A percentile compares a stretch with the other conserved stretches of the same genome.
phyloP scores from a whole-genome alignment of 805 yeast species.

The Ogataea minuta region DNA sequence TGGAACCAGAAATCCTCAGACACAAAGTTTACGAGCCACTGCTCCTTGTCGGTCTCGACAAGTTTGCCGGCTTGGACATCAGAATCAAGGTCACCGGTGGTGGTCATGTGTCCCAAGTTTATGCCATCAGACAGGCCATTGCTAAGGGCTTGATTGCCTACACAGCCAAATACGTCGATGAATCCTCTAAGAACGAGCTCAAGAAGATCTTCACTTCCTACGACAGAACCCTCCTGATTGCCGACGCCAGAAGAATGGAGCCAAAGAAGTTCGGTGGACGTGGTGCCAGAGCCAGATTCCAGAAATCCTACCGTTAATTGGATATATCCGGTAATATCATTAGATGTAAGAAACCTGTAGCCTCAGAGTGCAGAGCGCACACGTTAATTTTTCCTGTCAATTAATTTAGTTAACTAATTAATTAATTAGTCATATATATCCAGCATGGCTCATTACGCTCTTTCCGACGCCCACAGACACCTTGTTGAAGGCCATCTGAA shows the following conservation, averaged over 20 bases:
- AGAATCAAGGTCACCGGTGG: conserved; percentile 99
- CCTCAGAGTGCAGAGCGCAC: background rate
- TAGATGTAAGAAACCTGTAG: conserved; percentile 6
- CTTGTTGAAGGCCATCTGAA: conserved; percentile 60
- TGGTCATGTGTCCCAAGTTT: conserved; percentile 99
- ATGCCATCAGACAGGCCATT: conserved; percentile 99
- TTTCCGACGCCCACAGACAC: conserved; percentile 62
- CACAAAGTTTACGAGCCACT: conserved; percentile 99
- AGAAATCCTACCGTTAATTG: conserved; percentile 98
- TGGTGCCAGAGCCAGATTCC: conserved; percentile 99
- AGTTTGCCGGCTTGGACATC: conserved; percentile 97
- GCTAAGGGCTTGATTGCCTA: conserved; percentile 99
- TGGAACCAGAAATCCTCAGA: conserved; percentile 98
- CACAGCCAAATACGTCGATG: conserved; percentile 99
- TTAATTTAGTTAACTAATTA: conserved; percentile 3
- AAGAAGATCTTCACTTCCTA: conserved; percentile 96
- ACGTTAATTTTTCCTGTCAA: conserved; percentile 5
- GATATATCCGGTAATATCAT: conserved; percentile 13
- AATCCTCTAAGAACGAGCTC: conserved; percentile 98
- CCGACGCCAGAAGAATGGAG: conserved; percentile 99
- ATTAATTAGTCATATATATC: background rate
- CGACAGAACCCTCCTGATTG: conserved; percentile 99
- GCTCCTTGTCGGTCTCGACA: conserved; percentile 96
- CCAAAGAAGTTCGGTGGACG: conserved; percentile 99
- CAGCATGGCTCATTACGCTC: conserved; percentile 47